These are phyloP conservation scores for Fusarium torulosum DNA, from an alignment of 2,329 filamentous ascomycete species.

Conservation along the genomic window DNA sequence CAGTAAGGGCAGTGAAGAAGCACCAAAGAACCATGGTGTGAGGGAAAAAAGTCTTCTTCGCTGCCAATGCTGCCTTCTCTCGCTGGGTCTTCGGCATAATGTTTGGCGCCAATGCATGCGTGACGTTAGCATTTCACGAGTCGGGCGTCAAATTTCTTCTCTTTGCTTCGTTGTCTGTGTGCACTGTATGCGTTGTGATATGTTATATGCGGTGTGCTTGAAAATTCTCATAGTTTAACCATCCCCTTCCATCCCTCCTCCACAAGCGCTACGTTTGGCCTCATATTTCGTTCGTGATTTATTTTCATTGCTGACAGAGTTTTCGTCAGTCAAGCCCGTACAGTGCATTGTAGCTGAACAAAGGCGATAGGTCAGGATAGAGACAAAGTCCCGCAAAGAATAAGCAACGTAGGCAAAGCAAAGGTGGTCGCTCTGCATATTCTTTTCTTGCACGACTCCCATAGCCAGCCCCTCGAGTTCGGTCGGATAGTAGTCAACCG, in stretches of 20 bases:
- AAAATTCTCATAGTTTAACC: constrained; percentile 11
- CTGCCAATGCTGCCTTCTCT: constrained; percentile 30
- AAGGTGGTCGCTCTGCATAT: constrained; percentile 11
- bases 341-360: constrained; percentile 12
- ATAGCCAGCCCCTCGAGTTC: constrained; percentile 15
- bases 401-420: not conserved
- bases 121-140: constrained; percentile 32
- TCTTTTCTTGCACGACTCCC: constrained; percentile 13
- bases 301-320: constrained; percentile 8
- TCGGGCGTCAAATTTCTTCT: constrained; percentile 12
- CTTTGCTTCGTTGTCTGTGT: constrained; percentile 13
- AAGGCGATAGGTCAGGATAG: constrained; percentile 10
- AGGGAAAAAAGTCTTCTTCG: constrained; percentile 36
- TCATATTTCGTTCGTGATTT: not conserved
- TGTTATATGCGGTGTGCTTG: constrained; percentile 30
- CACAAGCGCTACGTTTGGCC: no score
- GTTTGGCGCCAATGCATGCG: constrained; percentile 41
- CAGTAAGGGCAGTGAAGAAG: constrained; percentile 18
- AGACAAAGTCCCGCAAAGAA: constrained; percentile 28
- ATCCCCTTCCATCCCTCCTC: not conserved
- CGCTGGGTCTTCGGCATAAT: constrained; percentile 20
- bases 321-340: constrained; percentile 12
- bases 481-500: constrained; percentile 16
- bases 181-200: constrained; percentile 22
- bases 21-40: constrained; percentile 28